phyloP scores from a whole-genome alignment of 1,284 basidiomycete genomes.

The Somion occarium region DNA sequence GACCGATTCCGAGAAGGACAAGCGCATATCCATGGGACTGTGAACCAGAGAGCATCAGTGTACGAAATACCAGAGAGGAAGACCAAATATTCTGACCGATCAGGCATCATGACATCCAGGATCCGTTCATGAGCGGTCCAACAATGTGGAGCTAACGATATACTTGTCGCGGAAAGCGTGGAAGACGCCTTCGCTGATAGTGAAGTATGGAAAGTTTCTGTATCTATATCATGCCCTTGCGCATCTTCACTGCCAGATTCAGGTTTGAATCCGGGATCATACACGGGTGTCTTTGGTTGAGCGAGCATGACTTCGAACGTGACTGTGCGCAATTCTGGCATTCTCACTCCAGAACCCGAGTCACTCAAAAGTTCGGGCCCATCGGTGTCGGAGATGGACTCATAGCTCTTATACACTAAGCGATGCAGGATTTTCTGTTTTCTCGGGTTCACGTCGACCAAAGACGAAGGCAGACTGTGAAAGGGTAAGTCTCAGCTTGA shows the following conservation, averaged over 20 bases:
- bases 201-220: background rate
- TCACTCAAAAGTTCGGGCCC: background rate
- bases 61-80: background rate
- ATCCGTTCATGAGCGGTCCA: conserved; percentile 29
- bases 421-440: conserved; percentile 45
- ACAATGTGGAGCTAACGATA: conserved; percentile 21
- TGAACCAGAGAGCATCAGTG: background rate
- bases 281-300: conserved; percentile 7
- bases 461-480: conserved; percentile 40
- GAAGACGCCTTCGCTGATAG: conserved; percentile 3
- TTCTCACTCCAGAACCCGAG: background rate
- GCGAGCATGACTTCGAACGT: conserved; percentile 24
- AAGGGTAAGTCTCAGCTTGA: conserved; percentile 4
- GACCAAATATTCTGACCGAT: conserved; percentile 38
- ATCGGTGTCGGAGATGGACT: background rate
- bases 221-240: background rate
- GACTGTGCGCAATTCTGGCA: conserved; percentile 12
- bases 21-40: conserved; percentile 29
- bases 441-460: conserved; percentile 33
- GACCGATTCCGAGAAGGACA: conserved; percentile 34
- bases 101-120: conserved; percentile 52
- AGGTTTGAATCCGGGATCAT: background rate
- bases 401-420: conserved; percentile 45
- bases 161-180: background rate
- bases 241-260: background rate